phyloP scores from a whole-genome alignment of 2,329 filamentous ascomycete species.

The Cytospora piceicola region DNA sequence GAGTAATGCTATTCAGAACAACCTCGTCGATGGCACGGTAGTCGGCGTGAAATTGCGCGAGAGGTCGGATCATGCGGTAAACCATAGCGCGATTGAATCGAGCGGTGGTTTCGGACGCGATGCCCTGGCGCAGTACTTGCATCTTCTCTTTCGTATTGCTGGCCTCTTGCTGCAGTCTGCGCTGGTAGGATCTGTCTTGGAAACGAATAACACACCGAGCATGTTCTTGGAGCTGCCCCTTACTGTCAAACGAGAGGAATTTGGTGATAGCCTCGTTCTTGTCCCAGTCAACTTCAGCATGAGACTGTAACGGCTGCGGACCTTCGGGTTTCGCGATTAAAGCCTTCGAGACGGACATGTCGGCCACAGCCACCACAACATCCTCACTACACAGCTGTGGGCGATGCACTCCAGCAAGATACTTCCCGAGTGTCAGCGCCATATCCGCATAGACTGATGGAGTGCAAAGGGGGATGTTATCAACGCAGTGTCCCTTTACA shows the following conservation, averaged over 20 bases:
- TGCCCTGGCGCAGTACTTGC: slow-evolving; percentile 60
- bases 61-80: slow-evolving; percentile 68
- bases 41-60: slow-evolving; percentile 59
- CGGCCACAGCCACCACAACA: slow-evolving; percentile 70
- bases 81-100: slow-evolving; percentile 75
- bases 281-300: slow-evolving; percentile 61
- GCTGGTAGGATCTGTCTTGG: slow-evolving; percentile 4
- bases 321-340: slow-evolving; percentile 57
- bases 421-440: slow-evolving; percentile 60
- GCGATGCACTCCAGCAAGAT: slow-evolving; percentile 65
- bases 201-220: slow-evolving; percentile 63
- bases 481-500: slow-evolving; percentile 68
- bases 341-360: slow-evolving; percentile 65
- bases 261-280: slow-evolving; percentile 64
- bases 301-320: slow-evolving; percentile 60
- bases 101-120: slow-evolving; percentile 67
- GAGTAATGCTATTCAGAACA: slow-evolving; percentile 52
- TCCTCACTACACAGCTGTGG: slow-evolving; percentile 64
- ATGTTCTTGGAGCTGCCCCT: slow-evolving; percentile 67
- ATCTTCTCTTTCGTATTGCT: slow-evolving; percentile 65
- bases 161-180: slow-evolving; percentile 6
- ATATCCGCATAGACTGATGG: slow-evolving; percentile 58
- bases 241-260: slow-evolving; percentile 62
- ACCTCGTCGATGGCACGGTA: slow-evolving; percentile 64
- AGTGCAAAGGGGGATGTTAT: slow-evolving; percentile 67